Percentiles rank a stretch among this genome's conserved stretches.
Conservation (phyloP, 345 rosid genomes). For the Pistacia vera region DNA sequence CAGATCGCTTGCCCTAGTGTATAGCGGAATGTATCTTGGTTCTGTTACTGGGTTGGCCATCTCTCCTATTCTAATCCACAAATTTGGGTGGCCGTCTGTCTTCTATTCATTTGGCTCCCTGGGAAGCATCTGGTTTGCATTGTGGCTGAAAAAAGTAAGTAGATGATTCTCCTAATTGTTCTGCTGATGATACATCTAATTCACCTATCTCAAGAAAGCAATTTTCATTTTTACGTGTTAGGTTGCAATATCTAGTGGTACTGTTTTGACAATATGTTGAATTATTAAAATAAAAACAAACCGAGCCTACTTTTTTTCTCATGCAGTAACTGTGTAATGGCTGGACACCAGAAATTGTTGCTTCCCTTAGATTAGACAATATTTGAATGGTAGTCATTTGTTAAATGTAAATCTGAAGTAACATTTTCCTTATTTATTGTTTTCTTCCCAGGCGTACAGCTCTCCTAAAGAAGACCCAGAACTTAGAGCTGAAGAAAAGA, state of each 20-base stretch:
- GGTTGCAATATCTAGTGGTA: not conserved
- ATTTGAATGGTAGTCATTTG: constrained; percentile 10
- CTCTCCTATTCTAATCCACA: constrained; percentile 83
- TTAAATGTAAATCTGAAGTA: not conserved
- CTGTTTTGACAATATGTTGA: not conserved
- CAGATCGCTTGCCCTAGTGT: constrained; percentile 92
- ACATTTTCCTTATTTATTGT: constrained; percentile 20
- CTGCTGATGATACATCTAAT: not conserved
- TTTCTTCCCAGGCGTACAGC: constrained; percentile 75
- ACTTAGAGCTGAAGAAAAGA: constrained; percentile 65
- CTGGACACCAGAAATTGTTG: constrained; percentile 8
- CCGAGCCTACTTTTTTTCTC: not conserved
- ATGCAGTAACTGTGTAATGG: not conserved
- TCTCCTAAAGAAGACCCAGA: constrained; percentile 84
- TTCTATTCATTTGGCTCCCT: constrained; percentile 95
- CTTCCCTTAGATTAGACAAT: not conserved
- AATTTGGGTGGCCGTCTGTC: constrained; percentile 96
- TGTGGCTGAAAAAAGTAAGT: constrained; percentile 74
- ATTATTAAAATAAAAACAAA: not conserved
- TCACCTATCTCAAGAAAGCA: not conserved
- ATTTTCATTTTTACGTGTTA: not conserved
- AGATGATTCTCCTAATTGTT: constrained; percentile 14
- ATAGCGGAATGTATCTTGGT: constrained; percentile 99
- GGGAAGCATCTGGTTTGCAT: constrained; percentile 86
- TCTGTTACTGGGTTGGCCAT: constrained; percentile 88